Conservation (phyloP, 208 protist species). For the Crithidia fasciculata region DNA sequence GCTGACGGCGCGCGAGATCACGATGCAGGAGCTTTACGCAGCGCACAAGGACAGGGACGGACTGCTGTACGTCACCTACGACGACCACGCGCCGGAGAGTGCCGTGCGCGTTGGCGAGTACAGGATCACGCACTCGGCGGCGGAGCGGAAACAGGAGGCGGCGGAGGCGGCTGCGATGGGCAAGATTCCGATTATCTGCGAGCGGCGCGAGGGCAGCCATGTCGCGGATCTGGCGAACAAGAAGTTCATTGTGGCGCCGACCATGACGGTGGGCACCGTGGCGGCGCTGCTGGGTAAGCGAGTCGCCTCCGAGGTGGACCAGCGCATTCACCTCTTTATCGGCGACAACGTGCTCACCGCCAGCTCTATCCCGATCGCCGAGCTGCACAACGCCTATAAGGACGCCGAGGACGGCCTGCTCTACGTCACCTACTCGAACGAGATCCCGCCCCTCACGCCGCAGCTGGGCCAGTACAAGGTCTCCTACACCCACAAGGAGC, state of each 20-base stretch:
- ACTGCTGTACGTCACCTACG: constrained; percentile 83
- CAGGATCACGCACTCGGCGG: constrained; percentile 44
- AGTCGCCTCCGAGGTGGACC: constrained; percentile 21
- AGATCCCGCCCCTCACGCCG: constrained; percentile 47
- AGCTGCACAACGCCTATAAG: constrained; percentile 86
- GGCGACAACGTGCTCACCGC: constrained; percentile 42
- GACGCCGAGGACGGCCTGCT: constrained; percentile 89
- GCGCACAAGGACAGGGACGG: constrained; percentile 90
- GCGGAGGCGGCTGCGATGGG: constrained; percentile 57
- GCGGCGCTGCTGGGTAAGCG: constrained; percentile 27
- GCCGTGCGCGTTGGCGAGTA: constrained; percentile 35
- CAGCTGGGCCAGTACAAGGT: constrained; percentile 44
- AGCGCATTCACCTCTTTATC: constrained; percentile 36
- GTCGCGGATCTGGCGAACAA: constrained; percentile 29
- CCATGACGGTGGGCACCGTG: constrained; percentile 31
- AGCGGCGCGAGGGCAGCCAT: constrained; percentile 41
- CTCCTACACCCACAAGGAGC: constrained; percentile 54
- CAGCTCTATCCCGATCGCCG: constrained; percentile 23
- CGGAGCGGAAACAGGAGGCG: constrained; percentile 57
- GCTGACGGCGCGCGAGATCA: constrained; percentile 35
- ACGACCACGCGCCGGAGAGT: constrained; percentile 65
- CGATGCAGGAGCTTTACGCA: constrained; percentile 61
- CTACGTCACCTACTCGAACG: constrained; percentile 74
- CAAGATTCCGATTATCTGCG: constrained; percentile 91
- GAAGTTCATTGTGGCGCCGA: constrained; percentile 28